These are phyloP conservation scores for Aspergillus sparsus DNA, from an alignment of 495 filamentous ascomycete species.

Conservation along the genomic window DNA sequence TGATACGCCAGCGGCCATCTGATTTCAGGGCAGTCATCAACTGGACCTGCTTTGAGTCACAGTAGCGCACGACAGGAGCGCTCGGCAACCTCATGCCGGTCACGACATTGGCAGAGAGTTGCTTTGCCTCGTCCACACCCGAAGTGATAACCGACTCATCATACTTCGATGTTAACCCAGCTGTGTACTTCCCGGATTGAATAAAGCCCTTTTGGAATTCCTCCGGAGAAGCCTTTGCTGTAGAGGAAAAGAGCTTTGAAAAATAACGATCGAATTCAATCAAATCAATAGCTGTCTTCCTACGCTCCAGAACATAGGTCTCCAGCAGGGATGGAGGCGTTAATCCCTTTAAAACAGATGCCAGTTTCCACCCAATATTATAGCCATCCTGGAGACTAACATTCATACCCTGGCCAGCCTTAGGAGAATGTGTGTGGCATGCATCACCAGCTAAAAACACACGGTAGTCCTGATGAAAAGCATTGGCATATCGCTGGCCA, in stretches of 20 bases:
- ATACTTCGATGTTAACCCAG: conserved; percentile 62
- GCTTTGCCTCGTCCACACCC: conserved; percentile 24
- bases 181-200: conserved; percentile 62
- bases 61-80: conserved; percentile 60
- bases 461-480: conserved; percentile 53
- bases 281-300: conserved; percentile 65
- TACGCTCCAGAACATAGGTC: conserved; percentile 70
- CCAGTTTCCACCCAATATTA: conserved; percentile 83
- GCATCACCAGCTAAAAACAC: conserved; percentile 62
- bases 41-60: conserved; percentile 60
- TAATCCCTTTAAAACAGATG: conserved; percentile 58
- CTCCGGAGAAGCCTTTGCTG: conserved; percentile 35
- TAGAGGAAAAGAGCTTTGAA: conserved; percentile 59
- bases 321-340: conserved; percentile 58
- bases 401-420: conserved; percentile 60
- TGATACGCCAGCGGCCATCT: conserved; percentile 65
- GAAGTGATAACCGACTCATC: conserved; percentile 50
- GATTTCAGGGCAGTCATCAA: conserved; percentile 47
- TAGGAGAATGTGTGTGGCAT: conserved; percentile 63
- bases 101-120: conserved; percentile 46
- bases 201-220: conserved; percentile 61
- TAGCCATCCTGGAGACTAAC: conserved; percentile 52
- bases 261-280: conserved; percentile 74
- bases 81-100: conserved; percentile 60
- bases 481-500: conserved; percentile 58